Evolutionary conservation across 257 asterid species (phyloP).

Genomic region (Solanum boliviense): DNA sequence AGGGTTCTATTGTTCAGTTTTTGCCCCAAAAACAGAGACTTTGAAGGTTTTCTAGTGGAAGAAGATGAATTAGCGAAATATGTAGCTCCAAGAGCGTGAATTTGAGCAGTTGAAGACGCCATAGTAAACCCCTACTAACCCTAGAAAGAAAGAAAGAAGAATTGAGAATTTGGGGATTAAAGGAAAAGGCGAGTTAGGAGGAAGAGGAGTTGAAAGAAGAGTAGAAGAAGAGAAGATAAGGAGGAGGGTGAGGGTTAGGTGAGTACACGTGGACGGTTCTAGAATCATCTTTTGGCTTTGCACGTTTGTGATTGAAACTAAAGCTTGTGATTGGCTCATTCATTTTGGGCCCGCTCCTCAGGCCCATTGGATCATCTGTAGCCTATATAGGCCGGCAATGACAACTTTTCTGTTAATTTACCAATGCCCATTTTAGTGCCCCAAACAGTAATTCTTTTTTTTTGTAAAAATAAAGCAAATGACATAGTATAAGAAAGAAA

Average conservation of each 20-base stretch:
- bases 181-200: conserved; percentile 11
- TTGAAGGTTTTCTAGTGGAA: conserved; percentile 12
- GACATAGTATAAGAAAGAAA: too few species aligned
- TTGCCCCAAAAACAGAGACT: conserved; percentile 42
- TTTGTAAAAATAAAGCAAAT: too few species aligned
- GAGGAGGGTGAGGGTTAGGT: conserved; percentile 24
- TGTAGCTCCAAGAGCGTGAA: conserved; percentile 47
- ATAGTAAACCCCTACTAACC: conserved; percentile 4
- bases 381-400: background rate
- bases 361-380: background rate
- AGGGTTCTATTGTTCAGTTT: conserved; percentile 16
- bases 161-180: background rate
- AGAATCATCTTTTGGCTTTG: conserved; percentile 6
- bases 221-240: conserved; percentile 8
- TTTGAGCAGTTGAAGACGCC: conserved; percentile 31
- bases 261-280: conserved; percentile 32
- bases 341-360: background rate
- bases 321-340: background rate
- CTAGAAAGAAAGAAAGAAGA: background rate
- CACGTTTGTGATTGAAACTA: conserved; percentile 1
- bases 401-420: background rate
- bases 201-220: background rate
- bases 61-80: conserved; percentile 21
- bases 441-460: background rate
- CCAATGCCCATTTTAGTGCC: background rate